Evolutionary conservation across 441 rosid species (phyloP).

Genomic region (Pelargonium myrrhifolium): DNA sequence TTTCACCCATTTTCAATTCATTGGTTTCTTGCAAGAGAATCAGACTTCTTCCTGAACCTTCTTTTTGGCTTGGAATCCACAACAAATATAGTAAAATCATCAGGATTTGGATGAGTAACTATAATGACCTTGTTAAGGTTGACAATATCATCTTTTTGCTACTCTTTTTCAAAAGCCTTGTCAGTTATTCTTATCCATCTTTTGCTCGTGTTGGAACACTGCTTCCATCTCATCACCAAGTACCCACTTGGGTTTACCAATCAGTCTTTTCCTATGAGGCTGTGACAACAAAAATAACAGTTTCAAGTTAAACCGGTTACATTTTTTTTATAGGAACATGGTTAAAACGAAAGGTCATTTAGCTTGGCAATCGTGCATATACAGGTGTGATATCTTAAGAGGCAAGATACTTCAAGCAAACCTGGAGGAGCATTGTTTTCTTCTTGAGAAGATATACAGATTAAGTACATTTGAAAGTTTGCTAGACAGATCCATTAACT

Average conservation of each 20-base stretch:
- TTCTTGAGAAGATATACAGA: too few species aligned
- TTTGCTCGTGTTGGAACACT: slow-evolving; percentile 52
- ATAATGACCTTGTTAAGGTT: slow-evolving; percentile 25
- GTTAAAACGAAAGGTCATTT: too few species aligned
- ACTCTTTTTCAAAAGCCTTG: slow-evolving; percentile 47
- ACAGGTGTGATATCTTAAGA: too few species aligned
- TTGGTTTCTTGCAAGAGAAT: too few species aligned
- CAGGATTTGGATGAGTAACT: slow-evolving; percentile 23
- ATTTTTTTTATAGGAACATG: too few species aligned
- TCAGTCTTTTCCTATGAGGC: slow-evolving; percentile 67
- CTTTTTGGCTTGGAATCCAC: slow-evolving; percentile 30
- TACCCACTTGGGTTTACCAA: slow-evolving; percentile 70
- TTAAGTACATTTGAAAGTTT: too few species aligned
- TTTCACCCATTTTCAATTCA: too few species aligned
- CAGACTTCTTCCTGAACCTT: slow-evolving; percentile 26
- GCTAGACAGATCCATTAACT: too few species aligned
- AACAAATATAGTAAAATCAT: slow-evolving; percentile 23
- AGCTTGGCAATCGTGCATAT: too few species aligned
- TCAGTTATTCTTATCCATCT: slow-evolving; percentile 73
- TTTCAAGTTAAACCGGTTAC: too few species aligned
- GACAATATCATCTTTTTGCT: slow-evolving; percentile 25
- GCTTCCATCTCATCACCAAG: slow-evolving; percentile 58
- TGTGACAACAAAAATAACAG: slow-evolving; percentile 16
- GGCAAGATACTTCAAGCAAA: too few species aligned
- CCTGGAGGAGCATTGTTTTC: too few species aligned